Evolutionary conservation across 1,139 yeast genomes (phyloP).

Genomic region (Yamadazyma songkhlaensis): DNA sequence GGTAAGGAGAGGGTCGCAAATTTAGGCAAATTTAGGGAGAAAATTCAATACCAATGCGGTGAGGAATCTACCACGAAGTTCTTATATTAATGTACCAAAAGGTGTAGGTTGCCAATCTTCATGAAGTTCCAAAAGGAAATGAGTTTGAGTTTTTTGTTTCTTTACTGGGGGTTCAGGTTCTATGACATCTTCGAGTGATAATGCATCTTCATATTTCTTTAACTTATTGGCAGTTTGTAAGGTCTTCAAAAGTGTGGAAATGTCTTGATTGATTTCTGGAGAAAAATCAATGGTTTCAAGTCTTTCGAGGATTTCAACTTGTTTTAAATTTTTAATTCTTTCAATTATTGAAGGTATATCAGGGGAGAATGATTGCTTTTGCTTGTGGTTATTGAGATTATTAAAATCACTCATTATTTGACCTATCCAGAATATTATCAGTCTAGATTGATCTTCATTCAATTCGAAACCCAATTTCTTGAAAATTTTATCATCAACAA

Average conservation of each 20-base stretch:
- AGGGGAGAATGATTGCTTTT: background rate
- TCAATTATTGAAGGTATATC: background rate
- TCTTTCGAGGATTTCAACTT: background rate
- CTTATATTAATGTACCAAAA: constrained; percentile 22
- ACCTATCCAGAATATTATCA: constrained; percentile 11
- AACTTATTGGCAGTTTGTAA: constrained; percentile 1
- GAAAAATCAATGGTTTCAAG: constrained; percentile 1
- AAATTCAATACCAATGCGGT: background rate
- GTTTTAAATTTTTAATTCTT: background rate
- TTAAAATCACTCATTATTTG: constrained; percentile 1
- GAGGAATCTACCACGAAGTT: background rate
- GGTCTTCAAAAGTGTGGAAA: background rate
- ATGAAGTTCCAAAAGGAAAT: constrained; percentile 26
- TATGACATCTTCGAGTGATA: constrained; percentile 10
- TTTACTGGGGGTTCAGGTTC: constrained; percentile 8
- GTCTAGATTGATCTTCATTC: constrained; percentile 1
- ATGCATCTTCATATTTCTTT: constrained; percentile 4
- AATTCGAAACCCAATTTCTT: constrained; percentile 10
- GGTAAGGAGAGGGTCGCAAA: background rate
- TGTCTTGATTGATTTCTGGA: background rate
- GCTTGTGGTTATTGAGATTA: constrained; percentile 1
- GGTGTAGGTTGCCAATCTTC: constrained; percentile 33
- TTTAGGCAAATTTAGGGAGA: background rate
- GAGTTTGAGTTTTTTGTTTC: constrained; percentile 10
- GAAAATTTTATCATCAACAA: constrained; percentile 3